Conservation (phyloP, 495 filamentous ascomycete genomes). For the Staphylotrichum longicolle region DNA sequence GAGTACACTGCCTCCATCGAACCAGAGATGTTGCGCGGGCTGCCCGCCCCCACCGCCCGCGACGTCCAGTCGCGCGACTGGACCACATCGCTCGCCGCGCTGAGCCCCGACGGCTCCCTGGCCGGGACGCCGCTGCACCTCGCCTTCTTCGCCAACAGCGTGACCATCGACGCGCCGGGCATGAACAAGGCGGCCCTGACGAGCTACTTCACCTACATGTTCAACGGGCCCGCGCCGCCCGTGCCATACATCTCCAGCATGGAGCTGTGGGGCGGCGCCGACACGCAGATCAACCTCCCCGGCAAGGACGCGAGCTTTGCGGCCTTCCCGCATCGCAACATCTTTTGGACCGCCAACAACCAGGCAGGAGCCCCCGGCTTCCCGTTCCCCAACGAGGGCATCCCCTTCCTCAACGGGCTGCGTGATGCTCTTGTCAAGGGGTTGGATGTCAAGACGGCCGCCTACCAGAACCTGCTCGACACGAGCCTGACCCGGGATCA, state of each 20-base stretch:
- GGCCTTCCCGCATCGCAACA: slow-evolving; percentile 20
- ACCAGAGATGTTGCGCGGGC: not conserved
- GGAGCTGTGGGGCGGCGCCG: slow-evolving; percentile 26
- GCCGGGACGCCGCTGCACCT: slow-evolving; percentile 4
- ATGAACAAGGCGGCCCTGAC: slow-evolving; percentile 8
- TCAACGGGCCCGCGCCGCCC: slow-evolving; percentile 12
- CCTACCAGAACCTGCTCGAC: slow-evolving; percentile 24
- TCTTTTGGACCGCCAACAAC: slow-evolving; percentile 26
- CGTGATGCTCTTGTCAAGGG: slow-evolving; percentile 14
- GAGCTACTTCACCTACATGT: slow-evolving; percentile 16
- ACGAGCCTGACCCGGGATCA: slow-evolving; percentile 14
- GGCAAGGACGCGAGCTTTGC: slow-evolving; percentile 16
- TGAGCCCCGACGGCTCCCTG: slow-evolving; percentile 9
- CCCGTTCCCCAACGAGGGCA: slow-evolving; percentile 12
- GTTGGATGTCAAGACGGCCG: slow-evolving; percentile 1
- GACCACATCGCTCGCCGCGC: slow-evolving; percentile 17
- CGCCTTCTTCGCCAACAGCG: slow-evolving; percentile 27
- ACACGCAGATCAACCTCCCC: slow-evolving; percentile 12
- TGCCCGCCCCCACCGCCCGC: not conserved
- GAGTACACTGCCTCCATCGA: slow-evolving; percentile 2
- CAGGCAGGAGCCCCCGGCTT: slow-evolving; percentile 10
- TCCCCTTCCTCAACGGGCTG: slow-evolving; percentile 19
- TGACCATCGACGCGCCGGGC: slow-evolving; percentile 14
- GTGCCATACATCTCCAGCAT: slow-evolving; percentile 22
- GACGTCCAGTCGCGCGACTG: slow-evolving; percentile 12